Base-by-base conservation (phyloP, 768 basidiomycete species). In the Lactifluus pinguis region DNA sequence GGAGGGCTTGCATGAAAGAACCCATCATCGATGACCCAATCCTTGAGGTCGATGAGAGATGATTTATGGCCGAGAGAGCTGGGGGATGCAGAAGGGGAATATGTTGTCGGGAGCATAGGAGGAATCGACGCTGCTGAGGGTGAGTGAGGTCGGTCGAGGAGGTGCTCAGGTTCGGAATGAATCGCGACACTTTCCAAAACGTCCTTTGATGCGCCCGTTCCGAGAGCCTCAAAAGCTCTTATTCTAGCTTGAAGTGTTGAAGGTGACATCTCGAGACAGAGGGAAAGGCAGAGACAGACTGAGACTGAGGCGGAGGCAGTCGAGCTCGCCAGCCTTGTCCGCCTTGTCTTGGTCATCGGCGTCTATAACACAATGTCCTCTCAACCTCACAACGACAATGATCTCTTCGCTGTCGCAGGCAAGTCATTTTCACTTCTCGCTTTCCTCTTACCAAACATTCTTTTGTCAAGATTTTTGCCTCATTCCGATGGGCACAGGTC, bases 341-440 rank as follows among this genome's bases (percentile, higher is more conserved):
- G 45, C 11, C 45, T 25, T 47, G 45, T 21, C 45, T 25, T 47
- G 19, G 45, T 47, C 45, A 47, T 47, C 45, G 45, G 21, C 45
- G 45, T 47, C 45, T 21, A 25, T 1, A 4, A 25, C 6, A 45
- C 7, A 14, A 49, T 57, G 48, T 49, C 55, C 2, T 57, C 55
- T 38, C 15, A 62, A 79, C 87, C 52, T 88, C 39, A 19, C 30
- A 50, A 25, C 32, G 32, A 9, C 61, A 25, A 25, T 11, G 82
- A 88, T 57, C 80, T 91, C 50, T 91, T 90, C 69, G 88, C 87
- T 21, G 83, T 88, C 44, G 89, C 89, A 73, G 89, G 89, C 83
- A 72, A 29, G 39, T 29, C 49, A 25, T 25, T 25, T 30, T 5
- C 45, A 30, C 42, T 50, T 2, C 64, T 39, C 39, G 42, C 58